A percentile compares a stretch with the other conserved stretches of the same genome.
Evolutionary conservation across 352 stramenopile genomes (phyloP).

Genomic region (Globisporangium uncinulatum): DNA sequence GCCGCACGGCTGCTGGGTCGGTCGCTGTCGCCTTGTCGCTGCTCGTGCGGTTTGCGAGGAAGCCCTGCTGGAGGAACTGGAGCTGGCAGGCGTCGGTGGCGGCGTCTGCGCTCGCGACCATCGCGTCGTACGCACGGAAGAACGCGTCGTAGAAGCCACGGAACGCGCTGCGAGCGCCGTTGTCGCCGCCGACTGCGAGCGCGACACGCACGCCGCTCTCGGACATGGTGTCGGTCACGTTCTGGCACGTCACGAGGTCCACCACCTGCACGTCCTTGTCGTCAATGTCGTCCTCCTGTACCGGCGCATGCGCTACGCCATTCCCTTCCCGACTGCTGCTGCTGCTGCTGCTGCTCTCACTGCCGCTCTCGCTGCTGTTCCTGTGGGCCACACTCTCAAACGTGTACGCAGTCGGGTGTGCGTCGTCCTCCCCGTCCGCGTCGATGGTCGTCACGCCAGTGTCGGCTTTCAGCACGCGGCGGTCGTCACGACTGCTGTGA

Average conservation of each 20-base stretch:
- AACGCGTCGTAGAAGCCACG: slow-evolving; percentile 51
- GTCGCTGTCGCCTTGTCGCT: slow-evolving; percentile 7
- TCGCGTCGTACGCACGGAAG: slow-evolving; percentile 52
- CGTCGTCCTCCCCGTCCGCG: too few relatives aligned
- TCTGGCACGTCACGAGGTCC: slow-evolving; percentile 39
- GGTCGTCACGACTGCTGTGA: neutral
- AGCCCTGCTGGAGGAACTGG: slow-evolving; percentile 55
- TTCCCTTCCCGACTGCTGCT: slow-evolving; percentile 14
- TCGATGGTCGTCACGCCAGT: neutral
- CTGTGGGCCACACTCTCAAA: neutral
- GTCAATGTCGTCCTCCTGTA: slow-evolving; percentile 12
- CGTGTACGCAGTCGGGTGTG: neutral
- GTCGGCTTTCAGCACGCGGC: slow-evolving; percentile 12
- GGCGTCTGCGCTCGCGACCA: slow-evolving; percentile 43
- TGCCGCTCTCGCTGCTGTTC: neutral
- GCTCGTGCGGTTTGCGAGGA: slow-evolving; percentile 35
- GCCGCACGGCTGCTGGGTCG: slow-evolving; percentile 23
- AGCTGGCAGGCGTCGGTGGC: slow-evolving; percentile 59
- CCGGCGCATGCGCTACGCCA: slow-evolving; percentile 22
- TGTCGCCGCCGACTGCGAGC: slow-evolving; percentile 35
- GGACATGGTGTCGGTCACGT: slow-evolving; percentile 5
- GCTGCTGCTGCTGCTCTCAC: slow-evolving; percentile 8
- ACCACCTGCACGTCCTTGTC: slow-evolving; percentile 49
- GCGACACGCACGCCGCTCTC: slow-evolving; percentile 31
- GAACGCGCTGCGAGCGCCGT: slow-evolving; percentile 32